These are phyloP conservation scores for Lomentospora prolificans DNA, from an alignment of 2,329 filamentous ascomycete genomes.

Conservation along the genomic window DNA sequence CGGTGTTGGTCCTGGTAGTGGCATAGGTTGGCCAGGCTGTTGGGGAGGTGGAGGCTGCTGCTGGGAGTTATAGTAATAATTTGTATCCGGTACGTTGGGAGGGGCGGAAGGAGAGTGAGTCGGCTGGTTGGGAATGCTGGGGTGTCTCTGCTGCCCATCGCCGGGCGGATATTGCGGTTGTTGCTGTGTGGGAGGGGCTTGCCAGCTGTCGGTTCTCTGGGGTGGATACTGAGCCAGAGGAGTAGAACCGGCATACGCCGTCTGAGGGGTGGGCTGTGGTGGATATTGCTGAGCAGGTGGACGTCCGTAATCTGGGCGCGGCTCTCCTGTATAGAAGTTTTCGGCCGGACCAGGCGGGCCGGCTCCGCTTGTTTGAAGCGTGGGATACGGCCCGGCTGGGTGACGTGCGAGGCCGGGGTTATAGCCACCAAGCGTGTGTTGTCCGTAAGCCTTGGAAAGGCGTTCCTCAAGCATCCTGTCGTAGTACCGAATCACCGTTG, in stretches of 20 bases:
- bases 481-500: conserved; percentile 93
- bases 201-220: conserved; percentile 44
- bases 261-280: conserved; percentile 24
- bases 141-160: not conserved
- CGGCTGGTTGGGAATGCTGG: conserved; percentile 22
- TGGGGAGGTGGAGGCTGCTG: conserved; percentile 11
- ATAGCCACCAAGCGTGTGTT: conserved; percentile 63
- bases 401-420: conserved; percentile 39
- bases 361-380: conserved; percentile 47
- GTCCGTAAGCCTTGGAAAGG: conserved; percentile 82
- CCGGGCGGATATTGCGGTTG: conserved; percentile 5
- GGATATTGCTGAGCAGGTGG: conserved; percentile 35
- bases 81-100: conserved; percentile 3
- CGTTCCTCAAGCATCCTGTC: conserved; percentile 97
- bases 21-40: conserved; percentile 13
- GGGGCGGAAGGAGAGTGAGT: conserved; percentile 17
- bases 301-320: conserved; percentile 39
- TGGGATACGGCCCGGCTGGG: conserved; percentile 58
- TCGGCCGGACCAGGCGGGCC: conserved; percentile 50
- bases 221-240: conserved; percentile 32
- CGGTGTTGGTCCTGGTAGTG: conserved; percentile 21
- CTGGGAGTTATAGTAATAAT: conserved; percentile 9
- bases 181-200: conserved; percentile 22
- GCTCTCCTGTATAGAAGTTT: conserved; percentile 70
- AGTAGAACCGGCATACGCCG: conserved; percentile 32